Evolutionary conservation across 1,139 yeast genomes (phyloP), one percentile per base, ranked within the genome.

Genomic region (Blastobotrys illinoisensis): DNA sequence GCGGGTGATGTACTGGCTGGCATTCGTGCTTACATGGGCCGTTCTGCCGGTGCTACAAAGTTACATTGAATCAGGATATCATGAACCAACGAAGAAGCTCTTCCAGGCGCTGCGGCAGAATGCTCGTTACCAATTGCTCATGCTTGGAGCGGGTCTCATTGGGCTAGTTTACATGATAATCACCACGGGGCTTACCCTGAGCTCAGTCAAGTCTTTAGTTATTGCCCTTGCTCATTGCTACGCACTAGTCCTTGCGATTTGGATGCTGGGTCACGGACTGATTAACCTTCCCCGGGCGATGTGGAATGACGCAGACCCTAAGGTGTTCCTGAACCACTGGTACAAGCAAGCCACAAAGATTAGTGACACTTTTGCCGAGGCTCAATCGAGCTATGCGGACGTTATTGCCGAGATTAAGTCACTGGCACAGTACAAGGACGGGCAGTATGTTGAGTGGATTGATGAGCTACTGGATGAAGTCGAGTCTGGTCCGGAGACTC

Each of bases 201-300:
- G 67, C 21, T 70, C 85, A 49, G 72, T 88, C 64, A 86, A 85
- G 66, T 77, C 85, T 50, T 77, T 88, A 72, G 77, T 86, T 14
- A 86, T 88, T 60, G 93, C 95, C 0, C 65, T 87, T 26, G 81
- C 95, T 0, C 95, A 88, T 67, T 82, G 87, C n/a, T 88, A 88
- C 67, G 81, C 95, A 0, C 76, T 88, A 65, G 76, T 85, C 1
- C 67, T 88, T 48, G 91, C 95, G 0, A 75, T 87, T 28, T 88
- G 95, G 95, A 73, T 88, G 54, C 83, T 88, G 87, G 88, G 93
- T 1, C 93, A 88, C 66, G 96, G 96, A 0, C 70, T 88, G 53
- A 80, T 86, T 21, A 78, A 79, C 53, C 75, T 87, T 2, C 95
- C 96, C 0, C 74, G 88, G 54, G 70, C 76, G 45, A 69, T 73